Evolutionary conservation across 78 protist species (phyloP).

Genomic region (Polysphondylium violaceum): DNA sequence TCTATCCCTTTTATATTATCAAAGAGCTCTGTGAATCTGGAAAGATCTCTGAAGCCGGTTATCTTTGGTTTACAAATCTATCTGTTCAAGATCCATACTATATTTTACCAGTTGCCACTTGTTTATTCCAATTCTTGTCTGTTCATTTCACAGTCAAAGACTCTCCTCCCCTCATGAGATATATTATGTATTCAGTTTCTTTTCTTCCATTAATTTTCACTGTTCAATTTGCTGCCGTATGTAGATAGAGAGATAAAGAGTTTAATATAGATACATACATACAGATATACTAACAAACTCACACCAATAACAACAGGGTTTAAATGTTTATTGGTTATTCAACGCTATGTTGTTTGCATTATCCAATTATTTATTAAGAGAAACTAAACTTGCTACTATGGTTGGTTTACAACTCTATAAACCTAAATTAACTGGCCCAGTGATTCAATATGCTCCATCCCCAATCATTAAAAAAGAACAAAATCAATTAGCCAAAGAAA

Average conservation of each 20-base stretch:
- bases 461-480: too few species aligned
- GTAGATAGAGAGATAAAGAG: neutral
- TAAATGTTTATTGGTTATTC: constrained; percentile 36
- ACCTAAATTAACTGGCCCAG: too few species aligned
- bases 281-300: neutral
- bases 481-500: too few species aligned
- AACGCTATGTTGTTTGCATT: constrained; percentile 16
- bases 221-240: constrained; percentile 22
- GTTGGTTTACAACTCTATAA: neutral
- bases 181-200: constrained; percentile 10
- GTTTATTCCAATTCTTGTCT: constrained; percentile 7
- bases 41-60: neutral
- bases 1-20: constrained; percentile 14
- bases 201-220: constrained; percentile 52
- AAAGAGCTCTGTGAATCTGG: constrained; percentile 1
- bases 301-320: neutral
- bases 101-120: constrained; percentile 13
- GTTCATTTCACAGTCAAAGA: neutral
- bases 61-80: constrained; percentile 34
- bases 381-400: neutral
- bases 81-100: constrained; percentile 30
- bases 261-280: neutral
- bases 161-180: constrained; percentile 19
- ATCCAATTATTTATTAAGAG: constrained; percentile 16
- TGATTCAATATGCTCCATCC: too few species aligned